phyloP scores from a whole-genome alignment of 306 rosid species.

The Neltuma alba region DNA sequence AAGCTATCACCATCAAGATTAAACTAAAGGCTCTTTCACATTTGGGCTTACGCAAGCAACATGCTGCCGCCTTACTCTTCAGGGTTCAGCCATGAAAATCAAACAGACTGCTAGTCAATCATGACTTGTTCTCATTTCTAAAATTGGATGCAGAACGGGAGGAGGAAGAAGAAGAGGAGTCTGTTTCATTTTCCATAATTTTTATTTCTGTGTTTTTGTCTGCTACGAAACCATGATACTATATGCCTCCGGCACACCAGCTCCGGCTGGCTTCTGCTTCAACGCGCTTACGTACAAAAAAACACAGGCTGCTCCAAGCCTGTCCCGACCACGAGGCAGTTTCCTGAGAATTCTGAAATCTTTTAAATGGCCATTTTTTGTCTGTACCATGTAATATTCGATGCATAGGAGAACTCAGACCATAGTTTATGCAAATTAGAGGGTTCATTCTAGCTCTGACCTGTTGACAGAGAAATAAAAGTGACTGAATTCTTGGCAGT shows the following conservation, averaged over 20 bases:
- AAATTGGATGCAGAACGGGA: neutral
- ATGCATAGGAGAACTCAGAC: constrained; percentile 11
- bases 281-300: constrained; percentile 20
- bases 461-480: neutral
- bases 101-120: neutral
- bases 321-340: constrained; percentile 1
- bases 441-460: neutral
- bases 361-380: neutral
- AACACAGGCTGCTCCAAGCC: constrained; percentile 30
- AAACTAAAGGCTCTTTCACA: neutral
- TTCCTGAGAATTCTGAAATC: constrained; percentile 3
- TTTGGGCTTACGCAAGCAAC: neutral
- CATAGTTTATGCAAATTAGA: neutral
- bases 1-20: neutral
- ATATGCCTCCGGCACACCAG: neutral
- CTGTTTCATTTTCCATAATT: neutral
- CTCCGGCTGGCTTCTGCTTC: constrained; percentile 36
- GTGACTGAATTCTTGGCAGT: neutral
- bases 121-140: neutral
- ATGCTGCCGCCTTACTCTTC: neutral
- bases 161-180: neutral
- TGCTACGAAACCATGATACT: neutral
- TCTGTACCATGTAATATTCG: neutral
- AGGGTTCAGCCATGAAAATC: neutral
- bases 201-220: constrained; percentile 30